phyloP scores from a whole-genome alignment of 768 basidiomycete genomes.

The Phallus indusiatus region DNA sequence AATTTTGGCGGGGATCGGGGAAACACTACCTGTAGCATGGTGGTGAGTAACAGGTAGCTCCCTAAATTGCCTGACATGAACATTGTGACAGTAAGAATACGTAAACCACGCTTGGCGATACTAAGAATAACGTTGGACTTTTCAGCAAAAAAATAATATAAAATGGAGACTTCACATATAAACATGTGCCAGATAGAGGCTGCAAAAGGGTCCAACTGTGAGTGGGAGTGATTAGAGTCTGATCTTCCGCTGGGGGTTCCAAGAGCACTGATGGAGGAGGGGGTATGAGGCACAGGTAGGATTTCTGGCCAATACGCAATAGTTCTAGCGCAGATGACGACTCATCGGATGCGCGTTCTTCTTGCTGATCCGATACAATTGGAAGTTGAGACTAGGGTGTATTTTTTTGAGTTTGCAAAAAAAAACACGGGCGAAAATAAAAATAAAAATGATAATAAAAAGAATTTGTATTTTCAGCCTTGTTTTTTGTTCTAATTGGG shows the following conservation, averaged over 20 bases:
- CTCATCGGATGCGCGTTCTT: not conserved
- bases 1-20: not conserved
- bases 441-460: not conserved
- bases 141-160: slow-evolving; percentile 18
- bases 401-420: not conserved
- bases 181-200: slow-evolving; percentile 68
- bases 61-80: slow-evolving; percentile 93
- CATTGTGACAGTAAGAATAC: slow-evolving; percentile 93
- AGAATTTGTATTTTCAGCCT: not conserved
- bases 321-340: slow-evolving; percentile 41
- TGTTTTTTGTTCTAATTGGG: not conserved
- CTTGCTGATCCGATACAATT: not conserved
- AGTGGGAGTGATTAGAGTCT: slow-evolving; percentile 51
- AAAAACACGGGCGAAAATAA: not conserved
- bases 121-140: slow-evolving; percentile 25
- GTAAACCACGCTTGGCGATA: slow-evolving; percentile 93
- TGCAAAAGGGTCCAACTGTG: slow-evolving; percentile 78
- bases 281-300: slow-evolving; percentile 75
- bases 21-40: slow-evolving; percentile 50
- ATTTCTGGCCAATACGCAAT: slow-evolving; percentile 64
- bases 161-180: slow-evolving; percentile 57
- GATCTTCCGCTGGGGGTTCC: slow-evolving; percentile 38
- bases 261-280: slow-evolving; percentile 35
- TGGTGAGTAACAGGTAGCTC: slow-evolving; percentile 60
- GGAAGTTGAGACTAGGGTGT: not conserved